Base-by-base conservation (phyloP, 768 basidiomycete genomes). In the Suillus tomentosus region DNA sequence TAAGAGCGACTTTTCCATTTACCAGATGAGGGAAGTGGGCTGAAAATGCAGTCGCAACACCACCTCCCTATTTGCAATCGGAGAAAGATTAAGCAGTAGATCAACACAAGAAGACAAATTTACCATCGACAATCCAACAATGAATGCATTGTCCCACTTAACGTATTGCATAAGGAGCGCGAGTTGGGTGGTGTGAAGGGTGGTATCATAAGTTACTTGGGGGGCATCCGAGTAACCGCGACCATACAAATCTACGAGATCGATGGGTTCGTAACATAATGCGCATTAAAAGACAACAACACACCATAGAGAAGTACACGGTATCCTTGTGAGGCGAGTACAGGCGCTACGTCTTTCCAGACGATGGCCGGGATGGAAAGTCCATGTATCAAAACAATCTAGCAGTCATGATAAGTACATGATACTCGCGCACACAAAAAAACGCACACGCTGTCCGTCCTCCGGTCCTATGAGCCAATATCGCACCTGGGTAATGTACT, bases 151-250 rank as follows among this genome's bases (percentile, higher is more conserved):
- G 11, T 84, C 80, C 91, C 92, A 94, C 60, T 80, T 82, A 54
- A 93, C 74, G 66, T 92, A 85, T 66, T 94, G 92, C 82, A 94
- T 84, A 57, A 94, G 83, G 7, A 93, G 81, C 0, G 92, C 92
- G n/a, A 94, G 87, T 69, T 94, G 92, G 0, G 85, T 87, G 1
- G 86, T 86, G 71, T 89, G 89, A 4, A 94, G 79, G 6, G 80
- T 76, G 1, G 84, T 76, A 66, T 91, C 83, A 72, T 94, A 91
- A 4, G 82, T 84, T 17, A 83, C 85, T 24, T 86, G 82, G 0
- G 92, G 92, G 1, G 91, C 91, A 62, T 91, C 91, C 1, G 91
- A 91, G 75, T 93, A 94, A 5, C 92, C 92, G 45, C 92, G 84
- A 14, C 91, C 92, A 65, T 91, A 92, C 22, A 93, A 79, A 77